Percentiles rank a stretch among this genome's conserved stretches.
phyloP scores from a whole-genome alignment of 192 early-diverging fungal genomes.

The Gamsiella multidivaricata region DNA sequence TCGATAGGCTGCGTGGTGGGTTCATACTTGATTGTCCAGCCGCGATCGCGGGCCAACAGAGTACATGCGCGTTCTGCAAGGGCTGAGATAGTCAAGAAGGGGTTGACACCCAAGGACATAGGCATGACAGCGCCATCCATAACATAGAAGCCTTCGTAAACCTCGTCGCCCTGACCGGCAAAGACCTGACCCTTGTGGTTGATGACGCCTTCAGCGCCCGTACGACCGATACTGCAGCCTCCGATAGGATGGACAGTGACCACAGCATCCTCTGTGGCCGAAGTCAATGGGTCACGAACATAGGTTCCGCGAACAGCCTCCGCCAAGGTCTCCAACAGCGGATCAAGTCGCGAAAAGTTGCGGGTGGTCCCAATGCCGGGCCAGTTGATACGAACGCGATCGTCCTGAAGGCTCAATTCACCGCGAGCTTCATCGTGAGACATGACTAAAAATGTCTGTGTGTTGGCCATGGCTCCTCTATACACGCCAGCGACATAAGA shows the following conservation, averaged over 20 bases:
- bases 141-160: constrained; percentile 60
- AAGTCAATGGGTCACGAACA: constrained; percentile 50
- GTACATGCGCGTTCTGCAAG: constrained; percentile 56
- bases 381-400: constrained; percentile 50
- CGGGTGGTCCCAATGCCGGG: constrained; percentile 44
- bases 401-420: constrained; percentile 42
- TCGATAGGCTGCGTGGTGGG: constrained; percentile 39
- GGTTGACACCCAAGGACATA: constrained; percentile 60
- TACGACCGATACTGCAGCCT: constrained; percentile 54
- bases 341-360: constrained; percentile 43
- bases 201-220: constrained; percentile 52
- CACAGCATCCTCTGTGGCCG: constrained; percentile 37
- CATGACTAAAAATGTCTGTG: constrained; percentile 62
- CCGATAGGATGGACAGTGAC: constrained; percentile 64
- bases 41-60: constrained; percentile 45
- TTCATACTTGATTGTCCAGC: constrained; percentile 56
- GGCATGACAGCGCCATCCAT: constrained; percentile 62
- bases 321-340: constrained; percentile 29
- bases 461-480: constrained; percentile 54
- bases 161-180: constrained; percentile 44
- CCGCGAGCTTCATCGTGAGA: constrained; percentile 60
- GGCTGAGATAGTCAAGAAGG: constrained; percentile 60
- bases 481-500: constrained; percentile 45
- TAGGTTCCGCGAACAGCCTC: constrained; percentile 40
- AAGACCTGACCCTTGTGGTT: constrained; percentile 65